These are phyloP conservation scores for Amoebophrya sp. DNA, from an alignment of 169 alveolate genomes.

Conservation along the genomic window DNA sequence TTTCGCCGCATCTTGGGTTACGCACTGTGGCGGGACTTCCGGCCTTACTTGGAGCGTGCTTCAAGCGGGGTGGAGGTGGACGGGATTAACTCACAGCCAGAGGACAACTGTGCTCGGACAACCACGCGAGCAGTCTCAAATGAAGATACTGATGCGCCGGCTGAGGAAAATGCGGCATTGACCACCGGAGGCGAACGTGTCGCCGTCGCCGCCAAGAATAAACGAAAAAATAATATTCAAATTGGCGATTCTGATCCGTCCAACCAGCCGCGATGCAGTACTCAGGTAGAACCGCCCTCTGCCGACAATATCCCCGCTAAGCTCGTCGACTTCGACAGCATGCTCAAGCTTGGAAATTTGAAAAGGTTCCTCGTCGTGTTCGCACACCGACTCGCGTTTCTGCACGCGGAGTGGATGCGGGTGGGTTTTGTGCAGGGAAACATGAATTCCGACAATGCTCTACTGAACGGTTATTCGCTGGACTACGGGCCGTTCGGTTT, in stretches of 20 bases:
- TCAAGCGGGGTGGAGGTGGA: background rate
- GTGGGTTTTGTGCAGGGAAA: conserved; percentile 19
- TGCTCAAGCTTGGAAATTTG: background rate
- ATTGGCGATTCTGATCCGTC: no score
- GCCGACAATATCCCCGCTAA: no score
- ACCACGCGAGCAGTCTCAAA: no score
- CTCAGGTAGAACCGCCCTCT: no score
- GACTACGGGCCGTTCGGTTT: conserved; percentile 33
- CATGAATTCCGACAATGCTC: conserved; percentile 19
- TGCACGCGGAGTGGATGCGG: conserved; percentile 2
- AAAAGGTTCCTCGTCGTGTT: background rate
- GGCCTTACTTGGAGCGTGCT: background rate
- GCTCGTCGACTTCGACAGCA: no score
- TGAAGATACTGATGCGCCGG: background rate
- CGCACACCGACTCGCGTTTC: background rate
- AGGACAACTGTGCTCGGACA: background rate
- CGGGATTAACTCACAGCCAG: background rate
- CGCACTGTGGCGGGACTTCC: background rate
- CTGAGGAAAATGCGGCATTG: background rate
- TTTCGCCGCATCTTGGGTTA: background rate
- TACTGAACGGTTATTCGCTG: conserved; percentile 18
- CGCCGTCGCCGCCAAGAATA: no score
- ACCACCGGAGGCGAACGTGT: no score
- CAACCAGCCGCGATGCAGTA: no score
- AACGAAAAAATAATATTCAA: no score